phyloP scores from a whole-genome alignment of 169 alveolate species.

The Condylostoma magnum region DNA sequence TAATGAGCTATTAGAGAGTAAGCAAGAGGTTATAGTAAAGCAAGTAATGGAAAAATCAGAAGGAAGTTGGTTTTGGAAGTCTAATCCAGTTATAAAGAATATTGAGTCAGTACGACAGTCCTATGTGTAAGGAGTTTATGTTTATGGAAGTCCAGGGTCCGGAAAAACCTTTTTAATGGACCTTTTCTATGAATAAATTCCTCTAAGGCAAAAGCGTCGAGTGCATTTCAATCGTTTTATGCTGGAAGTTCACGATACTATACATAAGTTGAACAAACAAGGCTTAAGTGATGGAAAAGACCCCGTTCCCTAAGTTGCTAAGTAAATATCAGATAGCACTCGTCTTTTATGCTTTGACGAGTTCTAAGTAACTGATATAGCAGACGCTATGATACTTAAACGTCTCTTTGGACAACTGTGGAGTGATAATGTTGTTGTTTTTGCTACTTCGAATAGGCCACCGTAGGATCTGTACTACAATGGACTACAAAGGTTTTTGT shows the following conservation, averaged over 20 bases:
- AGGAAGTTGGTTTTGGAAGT: no score
- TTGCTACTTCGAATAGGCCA: conserved; percentile 85
- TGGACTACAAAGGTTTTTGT: conserved; percentile 81
- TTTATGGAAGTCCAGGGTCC: conserved; percentile 84
- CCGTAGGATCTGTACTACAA: conserved; percentile 82
- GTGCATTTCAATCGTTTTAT: conserved; percentile 77
- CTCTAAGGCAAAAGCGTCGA: conserved; percentile 52
- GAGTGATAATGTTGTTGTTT: conserved; percentile 54
- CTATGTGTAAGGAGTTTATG: conserved; percentile 74
- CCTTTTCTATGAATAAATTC: conserved; percentile 59
- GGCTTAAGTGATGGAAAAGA: conserved; percentile 43
- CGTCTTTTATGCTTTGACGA: conserved; percentile 83
- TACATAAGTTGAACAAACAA: conserved; percentile 38
- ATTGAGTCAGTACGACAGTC: no score
- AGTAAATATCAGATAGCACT: conserved; percentile 52
- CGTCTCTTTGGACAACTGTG: conserved; percentile 77
- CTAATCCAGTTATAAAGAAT: no score
- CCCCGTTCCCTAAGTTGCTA: conserved; percentile 76
- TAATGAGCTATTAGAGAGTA: no score
- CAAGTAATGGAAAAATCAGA: no score
- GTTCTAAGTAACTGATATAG: conserved; percentile 85
- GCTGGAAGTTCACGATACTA: conserved; percentile 55
- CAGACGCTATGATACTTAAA: conserved; percentile 87
- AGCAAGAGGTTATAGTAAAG: no score
- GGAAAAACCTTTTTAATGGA: conserved; percentile 87